These are phyloP conservation scores for Cystofilobasidium capitatum DNA, from an alignment of 768 basidiomycete species.

Conservation along the genomic window DNA sequence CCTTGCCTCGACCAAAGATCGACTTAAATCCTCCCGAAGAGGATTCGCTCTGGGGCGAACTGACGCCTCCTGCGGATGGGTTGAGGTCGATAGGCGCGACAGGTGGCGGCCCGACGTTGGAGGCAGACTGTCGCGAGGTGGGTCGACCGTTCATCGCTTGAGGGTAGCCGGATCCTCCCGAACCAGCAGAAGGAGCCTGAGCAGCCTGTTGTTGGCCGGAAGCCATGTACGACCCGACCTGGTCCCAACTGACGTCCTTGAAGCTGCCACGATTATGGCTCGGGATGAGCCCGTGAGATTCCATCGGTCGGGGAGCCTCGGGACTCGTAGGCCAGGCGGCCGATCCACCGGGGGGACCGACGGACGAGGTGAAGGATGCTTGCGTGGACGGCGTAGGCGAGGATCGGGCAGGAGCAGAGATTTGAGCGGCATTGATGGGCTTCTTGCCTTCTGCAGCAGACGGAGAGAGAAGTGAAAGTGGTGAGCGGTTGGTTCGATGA, in stretches of 20 bases:
- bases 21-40: not conserved
- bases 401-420: too few relatives aligned
- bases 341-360: not conserved
- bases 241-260: not conserved
- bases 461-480: too few relatives aligned
- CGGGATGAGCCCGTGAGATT: not conserved
- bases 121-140: too few relatives aligned
- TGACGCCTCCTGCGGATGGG: not conserved
- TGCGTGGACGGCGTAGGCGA: constrained; percentile 2
- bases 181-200: too few relatives aligned
- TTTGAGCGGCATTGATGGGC: too few relatives aligned
- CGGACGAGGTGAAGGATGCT: not conserved
- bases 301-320: not conserved
- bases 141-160: too few relatives aligned
- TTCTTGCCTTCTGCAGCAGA: too few relatives aligned
- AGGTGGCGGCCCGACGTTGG: too few relatives aligned
- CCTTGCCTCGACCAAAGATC: constrained; percentile 1
- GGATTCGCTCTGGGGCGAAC: not conserved
- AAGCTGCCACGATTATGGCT: not conserved
- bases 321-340: not conserved
- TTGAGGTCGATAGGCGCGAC: too few relatives aligned
- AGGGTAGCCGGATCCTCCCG: too few relatives aligned
- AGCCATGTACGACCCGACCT: not conserved
- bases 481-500: too few relatives aligned
- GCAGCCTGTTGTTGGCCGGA: not conserved